Evolutionary conservation across 208 protist species (phyloP).

Genomic region (Wallacemonas collosoma): DNA sequence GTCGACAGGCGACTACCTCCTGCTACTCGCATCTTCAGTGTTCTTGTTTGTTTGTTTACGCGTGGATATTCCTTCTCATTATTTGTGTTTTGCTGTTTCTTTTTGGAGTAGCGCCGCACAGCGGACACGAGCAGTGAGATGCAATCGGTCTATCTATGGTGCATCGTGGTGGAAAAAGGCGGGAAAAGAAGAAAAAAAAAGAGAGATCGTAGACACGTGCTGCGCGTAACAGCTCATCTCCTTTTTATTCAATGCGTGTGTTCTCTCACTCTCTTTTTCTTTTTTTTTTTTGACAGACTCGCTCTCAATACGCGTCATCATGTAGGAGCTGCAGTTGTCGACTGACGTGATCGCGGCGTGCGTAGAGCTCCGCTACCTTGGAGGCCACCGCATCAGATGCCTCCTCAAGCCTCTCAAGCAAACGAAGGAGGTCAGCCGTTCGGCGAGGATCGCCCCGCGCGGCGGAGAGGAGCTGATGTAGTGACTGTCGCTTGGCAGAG

Average conservation of each 20-base stretch:
- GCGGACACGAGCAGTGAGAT: too few relatives aligned
- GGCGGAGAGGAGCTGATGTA: neutral
- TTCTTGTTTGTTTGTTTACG: too few relatives aligned
- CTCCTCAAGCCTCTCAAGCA: constrained; percentile 33
- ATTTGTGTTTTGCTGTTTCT: too few relatives aligned
- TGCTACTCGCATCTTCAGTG: too few relatives aligned
- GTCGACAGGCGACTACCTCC: too few relatives aligned
- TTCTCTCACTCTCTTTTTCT: neutral
- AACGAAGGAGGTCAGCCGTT: constrained; percentile 13
- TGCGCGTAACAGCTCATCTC: too few relatives aligned
- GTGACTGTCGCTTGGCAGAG: constrained; percentile 14
- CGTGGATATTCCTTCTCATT: too few relatives aligned
- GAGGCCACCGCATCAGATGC: constrained; percentile 30
- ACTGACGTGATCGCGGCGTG: constrained; percentile 30
- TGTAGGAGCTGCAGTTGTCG: constrained; percentile 35
- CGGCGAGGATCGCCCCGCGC: neutral
- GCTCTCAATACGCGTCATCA: constrained; percentile 42
- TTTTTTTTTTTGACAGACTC: neutral
- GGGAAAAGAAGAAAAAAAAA: too few relatives aligned
- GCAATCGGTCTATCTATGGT: too few relatives aligned
- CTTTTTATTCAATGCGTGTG: neutral
- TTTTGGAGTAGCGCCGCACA: too few relatives aligned
- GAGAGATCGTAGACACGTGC: too few relatives aligned
- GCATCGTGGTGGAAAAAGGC: too few relatives aligned
- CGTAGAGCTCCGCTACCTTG: constrained; percentile 21